A percentile compares a stretch with the other conserved stretches of the same genome.
Conservation (phyloP, 1,139 yeast genomes). For the Meyerozyma guilliermondii region DNA sequence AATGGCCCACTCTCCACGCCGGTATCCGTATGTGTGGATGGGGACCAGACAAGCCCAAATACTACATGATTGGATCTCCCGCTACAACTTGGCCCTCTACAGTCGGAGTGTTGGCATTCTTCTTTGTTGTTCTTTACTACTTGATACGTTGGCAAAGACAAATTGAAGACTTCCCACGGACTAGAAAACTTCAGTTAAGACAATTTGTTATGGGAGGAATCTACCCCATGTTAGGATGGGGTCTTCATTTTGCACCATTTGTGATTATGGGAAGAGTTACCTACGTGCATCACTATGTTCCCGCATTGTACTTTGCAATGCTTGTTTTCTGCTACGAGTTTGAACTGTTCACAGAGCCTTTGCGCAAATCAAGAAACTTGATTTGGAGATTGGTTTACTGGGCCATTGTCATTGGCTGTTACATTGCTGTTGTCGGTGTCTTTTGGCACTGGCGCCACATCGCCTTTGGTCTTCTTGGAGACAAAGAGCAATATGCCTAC, state of each 20-base stretch:
- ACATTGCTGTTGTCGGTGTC: slow-evolving; percentile 54
- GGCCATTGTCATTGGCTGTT: slow-evolving; percentile 38
- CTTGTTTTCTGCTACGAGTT: slow-evolving; percentile 71
- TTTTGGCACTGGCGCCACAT: slow-evolving; percentile 74
- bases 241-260: slow-evolving; percentile 86
- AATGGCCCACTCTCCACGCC: slow-evolving; percentile 92
- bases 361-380: slow-evolving; percentile 26
- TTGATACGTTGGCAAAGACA: slow-evolving; percentile 95
- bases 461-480: slow-evolving; percentile 89
- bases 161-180: slow-evolving; percentile 55
- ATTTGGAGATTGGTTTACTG: slow-evolving; percentile 20
- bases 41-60: slow-evolving; percentile 76
- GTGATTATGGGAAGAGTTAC: slow-evolving; percentile 96
- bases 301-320: slow-evolving; percentile 94
- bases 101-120: slow-evolving; percentile 60
- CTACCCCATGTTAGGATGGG: slow-evolving; percentile 93
- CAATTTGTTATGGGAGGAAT: slow-evolving; percentile 70
- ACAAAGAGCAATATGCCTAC: slow-evolving; percentile 59
- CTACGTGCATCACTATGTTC: slow-evolving; percentile 94
- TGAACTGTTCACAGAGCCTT: slow-evolving; percentile 52
- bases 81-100: slow-evolving; percentile 93
- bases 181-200: slow-evolving; percentile 25
- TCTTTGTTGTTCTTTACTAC: slow-evolving; percentile 49
- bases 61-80: slow-evolving; percentile 89
- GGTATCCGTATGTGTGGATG: slow-evolving; percentile 97